A percentile compares a stretch with the other conserved stretches of the same genome.
phyloP scores from a whole-genome alignment of 768 basidiomycete genomes.

The Sporobolomyces pararoseus region DNA sequence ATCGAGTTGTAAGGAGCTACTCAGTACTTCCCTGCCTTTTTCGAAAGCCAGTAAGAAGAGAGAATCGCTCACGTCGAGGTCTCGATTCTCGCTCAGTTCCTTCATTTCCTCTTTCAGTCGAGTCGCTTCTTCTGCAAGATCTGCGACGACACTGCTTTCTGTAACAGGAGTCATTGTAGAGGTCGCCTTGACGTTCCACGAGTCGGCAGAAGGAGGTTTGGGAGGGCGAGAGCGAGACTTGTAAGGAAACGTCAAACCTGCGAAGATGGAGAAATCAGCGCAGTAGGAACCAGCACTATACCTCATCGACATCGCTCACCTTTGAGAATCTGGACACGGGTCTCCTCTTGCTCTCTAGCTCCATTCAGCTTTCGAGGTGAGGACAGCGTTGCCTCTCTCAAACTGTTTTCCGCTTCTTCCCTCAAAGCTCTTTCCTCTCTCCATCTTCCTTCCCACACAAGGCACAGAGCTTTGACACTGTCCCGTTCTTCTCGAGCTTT shows the following conservation, averaged over 20 bases:
- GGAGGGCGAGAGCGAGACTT: background rate
- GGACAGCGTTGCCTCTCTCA: background rate
- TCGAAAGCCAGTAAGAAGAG: too few relatives aligned
- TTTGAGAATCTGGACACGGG: background rate
- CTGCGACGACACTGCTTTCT: background rate
- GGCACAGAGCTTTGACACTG: background rate
- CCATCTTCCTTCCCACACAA: slow-evolving; percentile 29
- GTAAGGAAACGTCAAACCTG: background rate
- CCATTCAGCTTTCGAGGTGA: background rate
- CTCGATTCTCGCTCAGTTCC: background rate
- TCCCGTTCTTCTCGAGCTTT: background rate
- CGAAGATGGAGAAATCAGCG: background rate
- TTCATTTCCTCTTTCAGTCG: background rate
- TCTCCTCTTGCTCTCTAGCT: background rate
- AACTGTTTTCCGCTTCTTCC: slow-evolving; percentile 15
- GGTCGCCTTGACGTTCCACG: background rate
- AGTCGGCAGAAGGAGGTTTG: background rate
- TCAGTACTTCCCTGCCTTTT: too few relatives aligned
- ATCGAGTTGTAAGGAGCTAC: too few relatives aligned
- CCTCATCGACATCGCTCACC: background rate
- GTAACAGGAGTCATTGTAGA: too few relatives aligned
- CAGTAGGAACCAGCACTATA: background rate
- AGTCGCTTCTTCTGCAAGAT: background rate
- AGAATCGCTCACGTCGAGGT: slow-evolving; percentile 1
- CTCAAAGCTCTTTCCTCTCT: slow-evolving; percentile 19